phyloP scores from a whole-genome alignment of 2,329 filamentous ascomycete species.

The Tricladium varicosporioides region DNA sequence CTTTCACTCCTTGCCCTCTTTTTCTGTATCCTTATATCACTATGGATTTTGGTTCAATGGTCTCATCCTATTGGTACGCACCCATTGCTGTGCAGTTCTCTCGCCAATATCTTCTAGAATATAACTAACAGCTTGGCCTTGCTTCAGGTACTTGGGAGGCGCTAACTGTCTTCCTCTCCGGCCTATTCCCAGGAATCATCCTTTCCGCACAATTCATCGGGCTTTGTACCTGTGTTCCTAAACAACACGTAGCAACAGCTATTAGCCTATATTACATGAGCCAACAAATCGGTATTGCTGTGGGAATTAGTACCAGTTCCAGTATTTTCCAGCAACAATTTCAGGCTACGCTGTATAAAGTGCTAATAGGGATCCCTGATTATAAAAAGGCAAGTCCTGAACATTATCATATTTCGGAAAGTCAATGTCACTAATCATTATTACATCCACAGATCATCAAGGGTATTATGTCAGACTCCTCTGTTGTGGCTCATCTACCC shows the following conservation, averaged over 20 bases:
- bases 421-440: slow-evolving; percentile 2
- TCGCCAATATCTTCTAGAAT: too few species aligned
- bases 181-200: slow-evolving; percentile 19
- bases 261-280: slow-evolving; percentile 26
- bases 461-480: slow-evolving; percentile 19
- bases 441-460: slow-evolving; percentile 16
- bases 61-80: neutral
- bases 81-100: too few species aligned
- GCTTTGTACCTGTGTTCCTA: slow-evolving; percentile 17
- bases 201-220: slow-evolving; percentile 23
- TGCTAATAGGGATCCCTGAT: slow-evolving; percentile 10
- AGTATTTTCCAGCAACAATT: slow-evolving; percentile 17
- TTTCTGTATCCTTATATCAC: neutral
- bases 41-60: neutral
- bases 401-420: too few species aligned
- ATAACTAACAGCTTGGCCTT: too few species aligned
- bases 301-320: slow-evolving; percentile 19
- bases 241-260: slow-evolving; percentile 21
- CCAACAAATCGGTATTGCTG: slow-evolving; percentile 22
- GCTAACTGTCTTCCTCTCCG: slow-evolving; percentile 13
- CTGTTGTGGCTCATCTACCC: slow-evolving; percentile 13
- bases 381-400: slow-evolving; percentile 16
- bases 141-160: neutral
- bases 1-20: slow-evolving; percentile 9
- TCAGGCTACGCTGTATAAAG: slow-evolving; percentile 10